A percentile compares a stretch with the other conserved stretches of the same genome.
phyloP scores from a whole-genome alignment of 1,284 basidiomycete species.

The Melampsora americana region DNA sequence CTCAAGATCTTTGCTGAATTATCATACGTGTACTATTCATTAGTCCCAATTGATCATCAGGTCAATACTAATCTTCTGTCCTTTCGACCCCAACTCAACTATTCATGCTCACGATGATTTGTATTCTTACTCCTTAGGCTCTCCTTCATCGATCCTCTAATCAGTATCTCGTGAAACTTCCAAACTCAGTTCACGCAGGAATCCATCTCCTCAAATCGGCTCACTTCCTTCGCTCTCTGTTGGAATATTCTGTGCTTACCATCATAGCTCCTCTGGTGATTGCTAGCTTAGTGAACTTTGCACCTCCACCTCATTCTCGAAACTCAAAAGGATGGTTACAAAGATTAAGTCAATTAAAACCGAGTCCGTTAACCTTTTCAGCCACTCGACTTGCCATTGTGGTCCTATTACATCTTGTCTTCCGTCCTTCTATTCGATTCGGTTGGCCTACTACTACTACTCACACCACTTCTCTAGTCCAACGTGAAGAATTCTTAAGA shows the following conservation, averaged over 20 bases:
- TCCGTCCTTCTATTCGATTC: constrained; percentile 21
- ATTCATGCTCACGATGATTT: background rate
- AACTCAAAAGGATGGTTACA: background rate
- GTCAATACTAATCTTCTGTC: background rate
- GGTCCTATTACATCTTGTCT: constrained; percentile 22
- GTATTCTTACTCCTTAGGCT: background rate
- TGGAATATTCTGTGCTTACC: constrained; percentile 12
- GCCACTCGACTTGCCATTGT: constrained; percentile 18
- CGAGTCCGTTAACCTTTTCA: constrained; percentile 26
- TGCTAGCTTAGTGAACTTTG: constrained; percentile 25
- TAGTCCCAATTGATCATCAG: constrained; percentile 17
- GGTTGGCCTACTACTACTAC: constrained; percentile 13
- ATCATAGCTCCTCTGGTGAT: constrained; percentile 19
- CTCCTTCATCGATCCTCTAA: background rate
- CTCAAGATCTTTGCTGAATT: constrained; percentile 35
- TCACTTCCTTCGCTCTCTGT: constrained; percentile 13
- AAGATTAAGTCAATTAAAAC: constrained; percentile 19
- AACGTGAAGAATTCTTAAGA: too few relatives aligned
- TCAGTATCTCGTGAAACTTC: background rate
- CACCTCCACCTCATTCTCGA: constrained; percentile 7
- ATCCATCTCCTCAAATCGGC: constrained; percentile 18
- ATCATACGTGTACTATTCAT: constrained; percentile 28
- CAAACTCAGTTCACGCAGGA: constrained; percentile 9
- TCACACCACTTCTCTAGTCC: too few relatives aligned
- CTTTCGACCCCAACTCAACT: too few relatives aligned